Evolutionary conservation across 768 basidiomycete species (phyloP).

Genomic region (Cystofilobasidium ferigula): DNA sequence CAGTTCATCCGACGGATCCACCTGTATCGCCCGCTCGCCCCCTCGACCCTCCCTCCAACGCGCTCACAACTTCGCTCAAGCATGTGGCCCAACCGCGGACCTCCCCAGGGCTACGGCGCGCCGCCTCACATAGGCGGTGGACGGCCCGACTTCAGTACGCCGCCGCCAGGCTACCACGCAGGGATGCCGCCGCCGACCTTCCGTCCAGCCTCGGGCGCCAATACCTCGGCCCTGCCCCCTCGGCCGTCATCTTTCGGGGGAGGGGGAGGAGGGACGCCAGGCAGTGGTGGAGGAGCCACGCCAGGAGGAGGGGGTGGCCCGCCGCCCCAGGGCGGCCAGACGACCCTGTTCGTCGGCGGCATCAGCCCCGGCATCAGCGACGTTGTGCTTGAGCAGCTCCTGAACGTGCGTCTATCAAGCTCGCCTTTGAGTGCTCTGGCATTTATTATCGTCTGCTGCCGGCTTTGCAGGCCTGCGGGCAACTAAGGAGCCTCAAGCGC

Average conservation of each 20-base stretch:
- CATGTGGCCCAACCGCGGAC: neutral
- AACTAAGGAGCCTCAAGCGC: conserved; percentile 78
- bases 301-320: neutral
- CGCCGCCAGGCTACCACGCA: conserved; percentile 26
- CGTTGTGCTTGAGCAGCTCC: conserved; percentile 61
- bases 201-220: conserved; percentile 4
- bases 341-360: conserved; percentile 79
- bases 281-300: neutral
- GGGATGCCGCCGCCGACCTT: neutral
- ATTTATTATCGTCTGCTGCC: neutral
- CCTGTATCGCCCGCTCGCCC: too few species aligned
- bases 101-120: too few species aligned
- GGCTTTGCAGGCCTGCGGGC: conserved; percentile 65
- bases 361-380: conserved; percentile 90
- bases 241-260: neutral
- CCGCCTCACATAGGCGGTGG: neutral
- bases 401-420: conserved; percentile 49
- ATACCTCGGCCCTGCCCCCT: neutral
- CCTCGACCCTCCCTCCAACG: too few species aligned
- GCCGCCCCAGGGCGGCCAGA: conserved; percentile 28
- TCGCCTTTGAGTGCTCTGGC: neutral
- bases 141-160: conserved; percentile 18
- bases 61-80: too few species aligned
- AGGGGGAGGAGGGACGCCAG: neutral
- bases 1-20: too few species aligned